A percentile compares a stretch with the other conserved stretches of the same genome.
Evolutionary conservation across 371 early-diverging fungal species (phyloP).

Genomic region (Fennellomyces sp.): DNA sequence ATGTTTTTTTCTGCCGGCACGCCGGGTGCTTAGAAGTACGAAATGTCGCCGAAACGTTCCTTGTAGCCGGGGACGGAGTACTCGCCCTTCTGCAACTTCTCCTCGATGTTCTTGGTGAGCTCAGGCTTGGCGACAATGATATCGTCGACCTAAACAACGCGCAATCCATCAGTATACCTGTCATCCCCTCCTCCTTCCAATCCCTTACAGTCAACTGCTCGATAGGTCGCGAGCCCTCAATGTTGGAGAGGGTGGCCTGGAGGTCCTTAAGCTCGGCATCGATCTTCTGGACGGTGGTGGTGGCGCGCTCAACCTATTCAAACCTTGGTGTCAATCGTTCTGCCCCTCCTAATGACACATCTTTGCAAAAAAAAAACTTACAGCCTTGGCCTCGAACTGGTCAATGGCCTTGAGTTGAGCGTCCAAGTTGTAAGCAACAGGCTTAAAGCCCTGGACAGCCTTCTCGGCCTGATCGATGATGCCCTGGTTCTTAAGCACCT

Average conservation of each 20-base stretch:
- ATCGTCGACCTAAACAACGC: slow-evolving; percentile 80
- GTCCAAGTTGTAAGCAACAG: slow-evolving; percentile 81
- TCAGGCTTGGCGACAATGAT: slow-evolving; percentile 93
- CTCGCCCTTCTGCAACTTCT: slow-evolving; percentile 88
- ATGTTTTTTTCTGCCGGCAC: neutral
- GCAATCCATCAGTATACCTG: neutral
- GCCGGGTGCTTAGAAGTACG: slow-evolving; percentile 65
- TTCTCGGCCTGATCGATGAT: slow-evolving; percentile 91
- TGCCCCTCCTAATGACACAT: too few relatives aligned
- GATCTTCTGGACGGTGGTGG: slow-evolving; percentile 84
- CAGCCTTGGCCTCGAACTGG: slow-evolving; percentile 89
- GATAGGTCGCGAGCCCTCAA: slow-evolving; percentile 92
- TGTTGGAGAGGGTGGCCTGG: slow-evolving; percentile 88
- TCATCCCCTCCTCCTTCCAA: neutral
- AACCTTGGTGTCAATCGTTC: neutral
- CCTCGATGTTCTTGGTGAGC: slow-evolving; percentile 84
- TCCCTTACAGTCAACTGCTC: slow-evolving; percentile 86
- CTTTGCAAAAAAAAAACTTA: slow-evolving; percentile 42
- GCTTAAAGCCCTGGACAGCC: slow-evolving; percentile 79
- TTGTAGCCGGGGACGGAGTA: slow-evolving; percentile 94
- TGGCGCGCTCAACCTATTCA: slow-evolving; percentile 81
- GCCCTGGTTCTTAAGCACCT: slow-evolving; percentile 85
- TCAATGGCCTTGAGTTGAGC: slow-evolving; percentile 89
- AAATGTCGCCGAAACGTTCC: slow-evolving; percentile 86
- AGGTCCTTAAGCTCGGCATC: slow-evolving; percentile 87